Conservation (phyloP, 176 grass and related monocot species). For the Oryza glumipatula region DNA sequence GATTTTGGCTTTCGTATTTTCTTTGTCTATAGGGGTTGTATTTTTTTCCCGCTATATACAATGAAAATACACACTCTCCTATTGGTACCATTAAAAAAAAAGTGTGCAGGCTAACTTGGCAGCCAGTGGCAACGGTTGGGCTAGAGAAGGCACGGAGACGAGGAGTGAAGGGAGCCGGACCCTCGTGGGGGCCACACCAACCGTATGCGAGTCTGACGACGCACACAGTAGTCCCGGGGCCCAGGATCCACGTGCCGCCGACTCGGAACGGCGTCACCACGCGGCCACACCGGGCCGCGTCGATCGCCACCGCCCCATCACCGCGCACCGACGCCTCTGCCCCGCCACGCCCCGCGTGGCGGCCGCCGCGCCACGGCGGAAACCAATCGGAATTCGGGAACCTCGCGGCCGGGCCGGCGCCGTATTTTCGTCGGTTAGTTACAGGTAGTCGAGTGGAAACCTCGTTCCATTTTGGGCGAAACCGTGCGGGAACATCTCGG, state of each 20-base stretch:
- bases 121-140: background rate
- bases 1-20: too few species aligned
- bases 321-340: conserved; percentile 38
- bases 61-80: too few species aligned
- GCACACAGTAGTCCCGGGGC: conserved; percentile 18
- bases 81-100: too few species aligned
- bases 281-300: background rate
- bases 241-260: conserved; percentile 64
- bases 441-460: background rate
- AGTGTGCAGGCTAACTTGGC: background rate
- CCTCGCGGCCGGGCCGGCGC: background rate
- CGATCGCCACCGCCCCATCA: conserved; percentile 42
- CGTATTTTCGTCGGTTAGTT: background rate
- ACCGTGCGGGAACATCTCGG: background rate
- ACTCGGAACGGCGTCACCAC: conserved; percentile 53
- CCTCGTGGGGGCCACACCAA: background rate
- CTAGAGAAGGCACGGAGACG: too few species aligned
- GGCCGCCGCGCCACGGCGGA: background rate
- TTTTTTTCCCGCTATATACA: too few species aligned
- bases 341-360: background rate
- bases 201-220: conserved; percentile 22
- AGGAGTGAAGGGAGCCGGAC: background rate
- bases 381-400: background rate
- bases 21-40: too few species aligned
- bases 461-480: background rate